Percentiles rank a stretch among this genome's conserved stretches.
Evolutionary conservation across 306 rosid genomes (phyloP).

Genomic region (Prunus fruticosa): DNA sequence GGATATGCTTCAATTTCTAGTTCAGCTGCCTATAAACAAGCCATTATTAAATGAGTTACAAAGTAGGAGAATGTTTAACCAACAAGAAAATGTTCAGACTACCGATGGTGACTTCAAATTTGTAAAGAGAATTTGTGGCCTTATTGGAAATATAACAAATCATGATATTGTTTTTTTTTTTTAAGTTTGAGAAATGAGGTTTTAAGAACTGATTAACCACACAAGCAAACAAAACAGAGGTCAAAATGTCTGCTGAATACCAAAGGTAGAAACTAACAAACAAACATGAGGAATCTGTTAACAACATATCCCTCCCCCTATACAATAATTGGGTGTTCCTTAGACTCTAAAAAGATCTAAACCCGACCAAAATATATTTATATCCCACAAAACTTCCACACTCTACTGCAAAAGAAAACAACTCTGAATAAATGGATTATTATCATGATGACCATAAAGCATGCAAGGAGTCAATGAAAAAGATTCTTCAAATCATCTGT

Average conservation of each 20-base stretch:
- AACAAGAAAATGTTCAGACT: not conserved
- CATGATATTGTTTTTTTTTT: not conserved
- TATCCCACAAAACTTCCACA: too few species aligned
- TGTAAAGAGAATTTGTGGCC: not conserved
- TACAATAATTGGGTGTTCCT: not conserved
- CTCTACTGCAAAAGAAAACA: not conserved
- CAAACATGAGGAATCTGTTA: not conserved
- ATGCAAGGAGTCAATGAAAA: not conserved
- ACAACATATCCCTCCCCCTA: not conserved
- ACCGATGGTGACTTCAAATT: not conserved
- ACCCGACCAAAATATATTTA: too few species aligned
- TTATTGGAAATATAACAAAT: not conserved
- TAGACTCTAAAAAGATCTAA: not conserved
- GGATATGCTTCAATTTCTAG: conserved; percentile 98
- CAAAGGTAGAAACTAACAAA: not conserved
- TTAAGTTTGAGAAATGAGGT: not conserved
- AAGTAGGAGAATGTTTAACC: conserved; percentile 8
- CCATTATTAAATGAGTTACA: conserved; percentile 29
- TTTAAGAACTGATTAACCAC: not conserved
- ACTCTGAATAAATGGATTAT: not conserved
- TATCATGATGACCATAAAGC: not conserved
- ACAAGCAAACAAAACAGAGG: not conserved
- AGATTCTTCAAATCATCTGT: not conserved
- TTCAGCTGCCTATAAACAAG: conserved; percentile 74
- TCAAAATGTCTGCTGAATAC: not conserved